Conservation (phyloP, 148 eudicot species). For the Hydrangea macrophylla region DNA sequence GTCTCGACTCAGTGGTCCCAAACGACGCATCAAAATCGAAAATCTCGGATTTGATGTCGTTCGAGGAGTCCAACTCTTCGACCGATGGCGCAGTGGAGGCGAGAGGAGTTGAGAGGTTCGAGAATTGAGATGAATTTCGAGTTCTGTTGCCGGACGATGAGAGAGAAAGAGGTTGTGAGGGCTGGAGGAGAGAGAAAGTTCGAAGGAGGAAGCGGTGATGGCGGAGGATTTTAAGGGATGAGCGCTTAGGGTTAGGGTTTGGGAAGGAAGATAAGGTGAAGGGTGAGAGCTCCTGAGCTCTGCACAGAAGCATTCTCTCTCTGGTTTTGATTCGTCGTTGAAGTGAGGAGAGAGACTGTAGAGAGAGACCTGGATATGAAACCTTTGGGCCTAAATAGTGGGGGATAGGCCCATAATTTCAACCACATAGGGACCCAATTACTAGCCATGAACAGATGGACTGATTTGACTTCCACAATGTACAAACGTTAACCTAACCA, state of each 20-base stretch:
- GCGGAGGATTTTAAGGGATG: background rate
- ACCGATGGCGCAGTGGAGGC: conserved; percentile 13
- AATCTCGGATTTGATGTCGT: conserved; percentile 8
- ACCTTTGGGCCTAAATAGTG: background rate
- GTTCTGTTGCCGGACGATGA: background rate
- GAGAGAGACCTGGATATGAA: background rate
- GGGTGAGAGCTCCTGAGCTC: conserved; percentile 21
- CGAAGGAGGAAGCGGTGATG: too few species aligned
- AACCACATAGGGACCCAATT: too few species aligned
- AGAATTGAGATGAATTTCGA: background rate
- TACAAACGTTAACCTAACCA: too few species aligned
- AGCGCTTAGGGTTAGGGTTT: background rate
- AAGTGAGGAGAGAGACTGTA: background rate
- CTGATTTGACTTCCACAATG: too few species aligned
- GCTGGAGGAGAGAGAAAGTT: conserved; percentile 21
- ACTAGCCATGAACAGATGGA: too few species aligned
- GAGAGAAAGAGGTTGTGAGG: conserved; percentile 1
- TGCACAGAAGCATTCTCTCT: conserved; percentile 24
- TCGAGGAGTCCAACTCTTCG: conserved; percentile 30
- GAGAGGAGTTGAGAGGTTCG: background rate
- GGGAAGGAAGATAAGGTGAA: conserved; percentile 12
- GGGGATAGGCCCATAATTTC: too few species aligned
- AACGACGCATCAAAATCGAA: conserved; percentile 36
- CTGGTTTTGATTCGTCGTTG: background rate
- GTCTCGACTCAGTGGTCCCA: conserved; percentile 32